Evolutionary conservation across 805 yeast species (phyloP).

Genomic region (Saccharomyces jurei): DNA sequence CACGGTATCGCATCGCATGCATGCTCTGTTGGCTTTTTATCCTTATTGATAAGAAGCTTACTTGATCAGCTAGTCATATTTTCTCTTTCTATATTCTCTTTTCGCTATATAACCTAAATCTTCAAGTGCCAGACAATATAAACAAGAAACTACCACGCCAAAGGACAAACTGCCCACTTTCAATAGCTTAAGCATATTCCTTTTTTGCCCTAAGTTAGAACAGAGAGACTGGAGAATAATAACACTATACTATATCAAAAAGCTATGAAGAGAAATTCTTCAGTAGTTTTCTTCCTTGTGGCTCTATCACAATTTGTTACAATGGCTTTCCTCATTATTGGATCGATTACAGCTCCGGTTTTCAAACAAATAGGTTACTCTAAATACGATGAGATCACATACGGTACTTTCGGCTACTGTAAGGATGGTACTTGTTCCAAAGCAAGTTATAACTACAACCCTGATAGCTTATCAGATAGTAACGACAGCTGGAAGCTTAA

Average conservation of each 20-base stretch:
- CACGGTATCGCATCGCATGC: background rate
- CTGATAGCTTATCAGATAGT: slow-evolving; percentile 26
- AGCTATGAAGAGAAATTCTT: slow-evolving; percentile 1
- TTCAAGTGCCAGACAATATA: background rate
- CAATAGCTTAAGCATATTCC: background rate
- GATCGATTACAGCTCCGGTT: slow-evolving; percentile 56
- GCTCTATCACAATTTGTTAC: slow-evolving; percentile 43
- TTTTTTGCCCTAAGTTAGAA: background rate
- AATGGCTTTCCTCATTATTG: slow-evolving; percentile 54
- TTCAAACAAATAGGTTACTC: slow-evolving; percentile 35
- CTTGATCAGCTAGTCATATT: background rate
- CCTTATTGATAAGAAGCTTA: background rate
- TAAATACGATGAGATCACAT: slow-evolving; percentile 37
- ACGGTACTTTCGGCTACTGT: slow-evolving; percentile 68
- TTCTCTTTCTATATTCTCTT: background rate
- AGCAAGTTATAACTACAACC: slow-evolving; percentile 40
- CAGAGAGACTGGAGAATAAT: background rate
- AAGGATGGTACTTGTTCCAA: slow-evolving; percentile 32
- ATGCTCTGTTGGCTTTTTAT: background rate
- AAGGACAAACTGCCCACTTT: background rate
- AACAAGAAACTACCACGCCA: background rate
- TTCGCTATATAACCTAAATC: background rate
- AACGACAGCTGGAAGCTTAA: slow-evolving; percentile 43
- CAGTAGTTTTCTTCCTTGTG: slow-evolving; percentile 31
- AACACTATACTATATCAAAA: background rate